Conservation (phyloP, 352 stramenopile genomes). For the Globisporangium lucens region DNA sequence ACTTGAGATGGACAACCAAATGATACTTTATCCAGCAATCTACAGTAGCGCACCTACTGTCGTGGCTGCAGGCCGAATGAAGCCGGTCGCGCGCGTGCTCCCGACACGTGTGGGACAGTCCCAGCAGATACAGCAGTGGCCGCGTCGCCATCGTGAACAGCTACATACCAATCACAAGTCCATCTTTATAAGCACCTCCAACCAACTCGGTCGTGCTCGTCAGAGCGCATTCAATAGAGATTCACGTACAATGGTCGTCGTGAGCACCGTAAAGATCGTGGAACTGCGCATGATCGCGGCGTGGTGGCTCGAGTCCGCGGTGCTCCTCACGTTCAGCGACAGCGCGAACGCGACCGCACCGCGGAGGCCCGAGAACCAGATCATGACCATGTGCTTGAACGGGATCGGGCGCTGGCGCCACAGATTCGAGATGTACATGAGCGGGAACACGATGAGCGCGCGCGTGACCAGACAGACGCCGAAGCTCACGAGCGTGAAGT, state of each 20-base stretch:
- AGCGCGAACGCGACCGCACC: conserved; percentile 87
- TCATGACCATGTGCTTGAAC: conserved; percentile 35
- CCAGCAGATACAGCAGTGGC: conserved; percentile 23
- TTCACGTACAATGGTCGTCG: conserved; percentile 43
- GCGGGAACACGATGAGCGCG: conserved; percentile 30
- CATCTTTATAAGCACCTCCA: not conserved
- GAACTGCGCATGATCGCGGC: conserved; percentile 64
- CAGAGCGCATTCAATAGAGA: too few relatives aligned
- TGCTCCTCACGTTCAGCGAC: conserved; percentile 63
- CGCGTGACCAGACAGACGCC: conserved; percentile 26
- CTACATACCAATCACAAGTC: conserved; percentile 7
- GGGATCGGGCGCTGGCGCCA: conserved; percentile 28
- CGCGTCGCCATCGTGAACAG: conserved; percentile 30
- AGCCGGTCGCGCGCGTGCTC: conserved; percentile 21
- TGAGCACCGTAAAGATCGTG: conserved; percentile 62
- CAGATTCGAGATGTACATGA: conserved; percentile 30
- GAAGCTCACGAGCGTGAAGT: conserved; percentile 33
- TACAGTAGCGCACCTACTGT: not conserved
- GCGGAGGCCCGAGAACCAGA: conserved; percentile 84
- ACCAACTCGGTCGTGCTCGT: not conserved
- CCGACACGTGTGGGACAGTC: conserved; percentile 26
- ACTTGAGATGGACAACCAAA: not conserved
- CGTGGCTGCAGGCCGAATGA: not conserved
- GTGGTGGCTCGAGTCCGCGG: conserved; percentile 30
- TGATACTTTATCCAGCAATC: not conserved